Evolutionary conservation across 2,329 filamentous ascomycete species (phyloP), one percentile per base, ranked within the genome.

Genomic region (Ceratocystis diversiconidia): DNA sequence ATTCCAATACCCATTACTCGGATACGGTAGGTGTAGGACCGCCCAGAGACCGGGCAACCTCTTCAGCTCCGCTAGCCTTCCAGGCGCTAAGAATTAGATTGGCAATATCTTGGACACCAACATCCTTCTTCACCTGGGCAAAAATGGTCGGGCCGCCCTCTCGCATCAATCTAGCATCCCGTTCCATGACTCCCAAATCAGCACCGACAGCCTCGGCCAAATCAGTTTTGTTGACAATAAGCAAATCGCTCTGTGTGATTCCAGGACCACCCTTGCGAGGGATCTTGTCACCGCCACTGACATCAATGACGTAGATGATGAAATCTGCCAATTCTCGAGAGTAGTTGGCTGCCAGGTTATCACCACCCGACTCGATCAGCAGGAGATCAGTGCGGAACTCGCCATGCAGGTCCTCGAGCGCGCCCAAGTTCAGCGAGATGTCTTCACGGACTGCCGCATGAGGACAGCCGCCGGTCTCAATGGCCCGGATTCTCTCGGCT

Each of bases 301-400:
- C 94, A 76, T 99, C 94, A 71, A 99, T 97, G 36, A 99, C 94
- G 75, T 99, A 99, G 76, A 99, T 87, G 76, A 99, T 99, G 75
- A 89, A 99, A 75, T 99, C 94, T 1, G 94, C 94, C 70, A 99
- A 80, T 77, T 99, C 94, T 66, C 94, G 83, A 65, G 85, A 89
- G 81, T 99, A 99, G 79, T 99, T 99, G 3, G 94, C 94, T 0
- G 94, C 94, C 0, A 99, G 83, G 75, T 99, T 99, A 75, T 99
- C 94, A 66, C 94, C 94, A 57, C 94, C 94, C 19, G 86, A 91
- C 77, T 99, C 94, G 73, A 99, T 99, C 52, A 99, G 84, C 28
- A 99, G 82, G 25, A 99, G 75, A 73, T 97, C 90, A 0, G 91
- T 75, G 77, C 78, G 75, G 79, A 95, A 95, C 69, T 87, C 83